Conservation (phyloP, 2,329 filamentous ascomycete genomes). For the Aspergillus novofumigatus region DNA sequence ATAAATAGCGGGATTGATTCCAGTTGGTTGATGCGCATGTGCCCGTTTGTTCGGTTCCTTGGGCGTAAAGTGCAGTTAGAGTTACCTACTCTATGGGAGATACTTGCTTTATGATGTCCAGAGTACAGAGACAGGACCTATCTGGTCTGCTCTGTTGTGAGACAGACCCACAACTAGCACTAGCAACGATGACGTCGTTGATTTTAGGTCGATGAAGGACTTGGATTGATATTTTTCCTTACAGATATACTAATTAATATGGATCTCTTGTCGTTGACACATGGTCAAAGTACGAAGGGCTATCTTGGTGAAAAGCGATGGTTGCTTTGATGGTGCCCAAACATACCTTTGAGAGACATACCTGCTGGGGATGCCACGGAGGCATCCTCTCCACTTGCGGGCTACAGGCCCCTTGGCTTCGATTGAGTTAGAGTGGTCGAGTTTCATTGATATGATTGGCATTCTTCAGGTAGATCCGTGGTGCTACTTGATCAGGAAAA, state of each 20-base stretch:
- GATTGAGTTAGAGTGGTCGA: neutral
- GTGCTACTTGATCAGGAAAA: neutral
- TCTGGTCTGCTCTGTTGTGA: neutral
- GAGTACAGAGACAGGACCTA: no score
- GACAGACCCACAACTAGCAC: neutral
- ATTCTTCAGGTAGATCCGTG: neutral
- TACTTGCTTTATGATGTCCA: neutral
- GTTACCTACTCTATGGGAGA: no score
- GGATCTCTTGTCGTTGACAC: no score
- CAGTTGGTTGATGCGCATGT: no score
- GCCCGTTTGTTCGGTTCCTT: no score
- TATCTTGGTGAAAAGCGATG: no score
- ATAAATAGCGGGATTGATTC: no score
- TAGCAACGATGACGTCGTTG: neutral
- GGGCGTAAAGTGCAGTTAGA: no score
- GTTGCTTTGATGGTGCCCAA: neutral
- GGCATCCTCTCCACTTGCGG: neutral
- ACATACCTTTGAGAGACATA: neutral
- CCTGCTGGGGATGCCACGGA: neutral
- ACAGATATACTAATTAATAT: neutral
- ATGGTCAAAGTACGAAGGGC: no score
- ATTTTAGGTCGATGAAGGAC: neutral
- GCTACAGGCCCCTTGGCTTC: neutral
- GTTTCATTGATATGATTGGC: neutral
- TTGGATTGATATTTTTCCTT: neutral